Percentiles rank a stretch among this genome's conserved stretches.
These are phyloP conservation scores for Gomphus bonarii DNA, from an alignment of 1,284 basidiomycete genomes.

Conservation along the genomic window DNA sequence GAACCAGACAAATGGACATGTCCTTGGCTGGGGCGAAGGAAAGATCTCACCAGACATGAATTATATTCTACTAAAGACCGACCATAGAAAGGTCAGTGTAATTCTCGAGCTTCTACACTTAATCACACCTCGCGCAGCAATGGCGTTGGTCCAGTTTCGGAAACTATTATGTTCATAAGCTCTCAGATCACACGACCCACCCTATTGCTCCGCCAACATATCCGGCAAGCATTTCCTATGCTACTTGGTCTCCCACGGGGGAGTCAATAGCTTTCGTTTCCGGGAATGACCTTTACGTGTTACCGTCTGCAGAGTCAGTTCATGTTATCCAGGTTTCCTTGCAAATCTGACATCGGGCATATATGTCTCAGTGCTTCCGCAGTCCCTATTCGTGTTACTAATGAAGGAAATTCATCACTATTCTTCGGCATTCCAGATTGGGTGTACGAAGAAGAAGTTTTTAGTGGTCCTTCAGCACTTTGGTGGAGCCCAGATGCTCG, in stretches of 20 bases:
- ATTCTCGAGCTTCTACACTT: conserved; percentile 1
- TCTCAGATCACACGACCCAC: conserved; percentile 50
- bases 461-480: conserved; percentile 60
- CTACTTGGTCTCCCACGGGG: conserved; percentile 79
- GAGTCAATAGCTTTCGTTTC: conserved; percentile 73
- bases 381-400: conserved; percentile 68
- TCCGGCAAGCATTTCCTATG: conserved; percentile 67
- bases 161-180: conserved; percentile 80
- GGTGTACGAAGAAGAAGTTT: conserved; percentile 96
- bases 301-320: conserved; percentile 50
- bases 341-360: background rate
- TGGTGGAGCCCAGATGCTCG: conserved; percentile 88
- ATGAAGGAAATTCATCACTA: conserved; percentile 69
- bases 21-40: conserved; percentile 54
- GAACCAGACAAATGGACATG: conserved; percentile 43
- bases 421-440: conserved; percentile 96
- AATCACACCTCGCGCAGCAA: conserved; percentile 40
- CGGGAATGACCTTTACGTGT: conserved; percentile 76
- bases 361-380: conserved; percentile 25
- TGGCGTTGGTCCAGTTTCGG: conserved; percentile 87
- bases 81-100: conserved; percentile 53
- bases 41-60: conserved; percentile 81
- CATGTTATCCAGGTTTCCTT: background rate
- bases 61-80: conserved; percentile 71
- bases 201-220: conserved; percentile 56